Base-by-base conservation (phyloP, 2,329 filamentous ascomycete genomes). In the Ascocoryne sarcoides region DNA sequence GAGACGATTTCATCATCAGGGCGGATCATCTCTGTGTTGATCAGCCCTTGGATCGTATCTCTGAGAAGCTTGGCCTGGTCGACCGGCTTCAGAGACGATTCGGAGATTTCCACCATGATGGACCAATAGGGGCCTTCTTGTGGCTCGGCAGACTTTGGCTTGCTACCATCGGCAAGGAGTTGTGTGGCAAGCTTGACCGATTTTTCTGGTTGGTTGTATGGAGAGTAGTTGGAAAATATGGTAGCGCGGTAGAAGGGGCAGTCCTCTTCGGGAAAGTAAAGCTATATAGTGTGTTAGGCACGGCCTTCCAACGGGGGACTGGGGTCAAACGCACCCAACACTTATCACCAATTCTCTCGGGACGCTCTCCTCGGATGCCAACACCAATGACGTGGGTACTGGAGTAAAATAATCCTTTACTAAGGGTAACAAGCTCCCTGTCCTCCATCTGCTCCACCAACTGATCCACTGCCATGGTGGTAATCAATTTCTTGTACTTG, bases 181-280 rank as follows among this genome's bases (percentile, higher is more conserved):
- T 87, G 69, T 16, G 92, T 96, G 29, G 88, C 78, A 42, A 98
- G 79, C 74, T 94, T 92, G 61, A 74, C 81, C 43, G 82, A 79
- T 44, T 79, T 72, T 52, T 84, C 71, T 23, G 92, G 92, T 70
- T 96, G 92, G 75, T 98, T 98, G 78, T 94, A 81, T 39, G 90
- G 92, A 16, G 92, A 96, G 76, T 98, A 98, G 78, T 98, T 98
- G 67, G 90, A 96, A 79, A 98, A 98, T 70, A 98, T 96, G 61
- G 92, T 98, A 60, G 92, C 92, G 56, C 92, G 86, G 76, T 98
- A 98, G 76, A 98, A 98, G 62, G 88, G 88, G 73, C 88, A 95
- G 76, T 98, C 83, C 65, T 95, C 84, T 67, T 98, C 92, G 48
- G 92, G 92, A 79, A 96, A 98, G 78, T 98, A 98, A 52, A 98